phyloP scores from a whole-genome alignment of 495 filamentous ascomycete genomes.

The Tuber indicum region DNA sequence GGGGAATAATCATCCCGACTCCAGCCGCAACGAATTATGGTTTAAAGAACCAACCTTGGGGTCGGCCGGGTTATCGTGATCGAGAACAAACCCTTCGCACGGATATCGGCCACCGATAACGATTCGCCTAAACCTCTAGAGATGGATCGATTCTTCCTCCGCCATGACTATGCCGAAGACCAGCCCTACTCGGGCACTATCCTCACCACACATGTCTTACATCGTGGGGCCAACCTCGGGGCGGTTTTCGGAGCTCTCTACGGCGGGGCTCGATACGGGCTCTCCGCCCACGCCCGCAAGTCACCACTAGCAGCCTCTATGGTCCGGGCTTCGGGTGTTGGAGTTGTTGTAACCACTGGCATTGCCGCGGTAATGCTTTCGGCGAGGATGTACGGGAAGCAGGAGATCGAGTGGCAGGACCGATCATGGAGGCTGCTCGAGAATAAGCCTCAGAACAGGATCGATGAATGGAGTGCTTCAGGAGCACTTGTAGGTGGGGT shows the following conservation, averaged over 20 bases:
- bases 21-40: neutral
- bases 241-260: slow-evolving; percentile 45
- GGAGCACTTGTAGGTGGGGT: slow-evolving; percentile 44
- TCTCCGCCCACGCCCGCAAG: slow-evolving; percentile 10
- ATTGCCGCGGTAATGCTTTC: slow-evolving; percentile 42
- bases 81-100: neutral
- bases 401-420: slow-evolving; percentile 59
- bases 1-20: neutral
- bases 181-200: slow-evolving; percentile 51
- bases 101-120: neutral
- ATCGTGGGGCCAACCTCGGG: slow-evolving; percentile 51
- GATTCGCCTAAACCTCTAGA: neutral
- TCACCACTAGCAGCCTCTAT: neutral
- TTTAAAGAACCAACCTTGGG: neutral
- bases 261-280: slow-evolving; percentile 19
- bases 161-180: slow-evolving; percentile 56
- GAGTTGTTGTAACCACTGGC: slow-evolving; percentile 11
- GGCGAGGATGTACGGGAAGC: slow-evolving; percentile 50
- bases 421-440: slow-evolving; percentile 54
- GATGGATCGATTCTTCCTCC: slow-evolving; percentile 53
- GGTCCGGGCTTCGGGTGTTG: slow-evolving; percentile 11
- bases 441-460: slow-evolving; percentile 50
- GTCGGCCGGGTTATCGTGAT: neutral
- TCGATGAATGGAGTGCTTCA: slow-evolving; percentile 50
- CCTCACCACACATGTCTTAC: slow-evolving; percentile 54